A percentile compares a stretch with the other conserved stretches of the same genome.
These are phyloP conservation scores for Adansonia grandidieri DNA, from an alignment of 441 rosid species.

Conservation along the genomic window DNA sequence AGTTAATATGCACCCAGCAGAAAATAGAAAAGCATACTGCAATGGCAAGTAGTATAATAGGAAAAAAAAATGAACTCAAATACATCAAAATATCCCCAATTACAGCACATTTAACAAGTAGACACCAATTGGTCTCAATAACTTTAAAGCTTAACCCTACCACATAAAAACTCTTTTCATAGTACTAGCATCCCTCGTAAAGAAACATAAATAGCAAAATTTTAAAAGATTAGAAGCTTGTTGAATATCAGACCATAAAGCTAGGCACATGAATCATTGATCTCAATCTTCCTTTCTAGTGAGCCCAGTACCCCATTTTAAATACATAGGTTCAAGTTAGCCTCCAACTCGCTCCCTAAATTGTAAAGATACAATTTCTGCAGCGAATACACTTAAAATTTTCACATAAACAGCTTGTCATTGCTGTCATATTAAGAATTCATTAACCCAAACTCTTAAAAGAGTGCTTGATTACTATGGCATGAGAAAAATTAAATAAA, in stretches of 20 bases:
- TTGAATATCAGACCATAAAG: constrained; percentile 4
- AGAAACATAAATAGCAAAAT: background rate
- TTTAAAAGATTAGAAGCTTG: background rate
- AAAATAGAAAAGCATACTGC: constrained; percentile 27
- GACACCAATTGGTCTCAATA: constrained; percentile 4
- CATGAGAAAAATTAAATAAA: background rate
- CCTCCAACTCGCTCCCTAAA: background rate
- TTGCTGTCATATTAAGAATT: constrained; percentile 2
- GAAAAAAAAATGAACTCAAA: constrained; percentile 18
- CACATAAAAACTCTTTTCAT: background rate
- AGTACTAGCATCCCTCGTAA: background rate
- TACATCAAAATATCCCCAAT: constrained; percentile 20
- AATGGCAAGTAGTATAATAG: constrained; percentile 12
- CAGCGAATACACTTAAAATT: background rate
- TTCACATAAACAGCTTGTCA: background rate
- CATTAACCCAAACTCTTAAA: constrained; percentile 17
- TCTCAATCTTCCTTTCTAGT: constrained; percentile 16
- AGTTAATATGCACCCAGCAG: constrained; percentile 14
- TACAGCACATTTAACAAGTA: constrained; percentile 31
- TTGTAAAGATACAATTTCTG: background rate
- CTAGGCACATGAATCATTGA: background rate
- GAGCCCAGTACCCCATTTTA: background rate
- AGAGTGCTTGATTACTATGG: background rate
- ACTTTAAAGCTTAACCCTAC: constrained; percentile 16
- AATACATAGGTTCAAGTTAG: background rate